Conservation (phyloP, 176 grass and related monocot genomes). For the Pontederia crassipes region DNA sequence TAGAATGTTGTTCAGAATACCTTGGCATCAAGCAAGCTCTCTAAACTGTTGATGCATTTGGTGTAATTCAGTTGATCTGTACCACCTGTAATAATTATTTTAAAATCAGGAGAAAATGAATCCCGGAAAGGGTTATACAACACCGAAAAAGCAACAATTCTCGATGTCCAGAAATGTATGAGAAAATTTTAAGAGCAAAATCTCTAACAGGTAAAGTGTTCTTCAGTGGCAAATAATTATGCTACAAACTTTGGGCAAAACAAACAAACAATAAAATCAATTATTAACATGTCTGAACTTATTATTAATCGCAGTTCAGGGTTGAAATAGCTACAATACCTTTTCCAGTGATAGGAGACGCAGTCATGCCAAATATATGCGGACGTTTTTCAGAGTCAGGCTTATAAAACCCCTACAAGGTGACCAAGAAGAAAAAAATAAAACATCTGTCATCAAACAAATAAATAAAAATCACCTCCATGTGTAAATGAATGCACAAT, state of each 20-base stretch:
- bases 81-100: conserved; percentile 38
- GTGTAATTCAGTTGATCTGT: conserved; percentile 59
- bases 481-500: background rate
- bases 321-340: conserved; percentile 23
- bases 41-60: conserved; percentile 95
- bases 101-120: background rate
- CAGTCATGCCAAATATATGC: conserved; percentile 94
- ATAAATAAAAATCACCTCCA: background rate
- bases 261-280: too few species aligned
- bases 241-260: too few species aligned
- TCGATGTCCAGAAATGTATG: too few species aligned
- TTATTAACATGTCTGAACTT: too few species aligned
- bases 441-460: background rate
- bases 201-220: too few species aligned
- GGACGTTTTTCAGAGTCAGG: conserved; percentile 33
- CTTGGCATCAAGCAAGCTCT: conserved; percentile 83
- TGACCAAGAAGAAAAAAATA: conserved; percentile 23
- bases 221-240: too few species aligned
- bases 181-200: too few species aligned
- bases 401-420: conserved; percentile 68
- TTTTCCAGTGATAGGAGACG: conserved; percentile 92
- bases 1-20: conserved; percentile 23
- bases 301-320: too few species aligned
- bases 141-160: background rate
- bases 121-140: background rate